Evolutionary conservation across 768 basidiomycete genomes (phyloP).

Genomic region (Mrakia gelida): DNA sequence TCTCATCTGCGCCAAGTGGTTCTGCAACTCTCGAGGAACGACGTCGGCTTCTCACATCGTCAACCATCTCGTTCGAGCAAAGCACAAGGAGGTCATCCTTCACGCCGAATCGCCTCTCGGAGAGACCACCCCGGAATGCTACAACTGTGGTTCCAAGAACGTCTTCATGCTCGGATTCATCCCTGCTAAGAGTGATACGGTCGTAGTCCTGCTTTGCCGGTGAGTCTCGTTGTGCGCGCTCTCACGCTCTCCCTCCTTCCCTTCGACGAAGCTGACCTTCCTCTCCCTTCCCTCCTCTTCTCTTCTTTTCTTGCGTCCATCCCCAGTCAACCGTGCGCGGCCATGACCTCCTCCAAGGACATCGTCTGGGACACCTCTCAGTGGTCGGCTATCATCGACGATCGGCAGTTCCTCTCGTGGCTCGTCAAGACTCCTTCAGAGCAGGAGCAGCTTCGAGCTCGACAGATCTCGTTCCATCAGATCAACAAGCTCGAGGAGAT

Average conservation of each 20-base stretch:
- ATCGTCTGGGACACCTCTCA: slow-evolving; percentile 97
- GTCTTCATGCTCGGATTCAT: slow-evolving; percentile 99
- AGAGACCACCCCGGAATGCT: slow-evolving; percentile 97
- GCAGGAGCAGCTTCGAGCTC: slow-evolving; percentile 88
- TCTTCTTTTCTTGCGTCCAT: neutral
- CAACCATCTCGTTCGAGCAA: slow-evolving; percentile 96
- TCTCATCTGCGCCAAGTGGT: slow-evolving; percentile 50
- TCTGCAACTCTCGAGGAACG: slow-evolving; percentile 97
- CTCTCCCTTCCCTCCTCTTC: neutral
- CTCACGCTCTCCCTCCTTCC: neutral
- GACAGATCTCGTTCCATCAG: slow-evolving; percentile 94
- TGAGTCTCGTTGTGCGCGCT: slow-evolving; percentile 48
- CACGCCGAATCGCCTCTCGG: slow-evolving; percentile 93
- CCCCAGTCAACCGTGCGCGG: slow-evolving; percentile 89
- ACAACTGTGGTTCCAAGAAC: slow-evolving; percentile 98
- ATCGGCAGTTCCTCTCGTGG: slow-evolving; percentile 98
- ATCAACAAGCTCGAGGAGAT: slow-evolving; percentile 96
- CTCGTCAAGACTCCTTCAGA: slow-evolving; percentile 95
- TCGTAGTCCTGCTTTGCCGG: slow-evolving; percentile 95
- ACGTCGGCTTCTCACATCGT: slow-evolving; percentile 98
- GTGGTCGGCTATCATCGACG: slow-evolving; percentile 98
- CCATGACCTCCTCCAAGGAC: slow-evolving; percentile 79
- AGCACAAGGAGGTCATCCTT: slow-evolving; percentile 97
- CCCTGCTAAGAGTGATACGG: slow-evolving; percentile 97
- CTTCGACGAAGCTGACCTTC: slow-evolving; percentile 2